Base-by-base conservation (phyloP, 1,284 basidiomycete genomes). In the Ceratobasidium sp. region DNA sequence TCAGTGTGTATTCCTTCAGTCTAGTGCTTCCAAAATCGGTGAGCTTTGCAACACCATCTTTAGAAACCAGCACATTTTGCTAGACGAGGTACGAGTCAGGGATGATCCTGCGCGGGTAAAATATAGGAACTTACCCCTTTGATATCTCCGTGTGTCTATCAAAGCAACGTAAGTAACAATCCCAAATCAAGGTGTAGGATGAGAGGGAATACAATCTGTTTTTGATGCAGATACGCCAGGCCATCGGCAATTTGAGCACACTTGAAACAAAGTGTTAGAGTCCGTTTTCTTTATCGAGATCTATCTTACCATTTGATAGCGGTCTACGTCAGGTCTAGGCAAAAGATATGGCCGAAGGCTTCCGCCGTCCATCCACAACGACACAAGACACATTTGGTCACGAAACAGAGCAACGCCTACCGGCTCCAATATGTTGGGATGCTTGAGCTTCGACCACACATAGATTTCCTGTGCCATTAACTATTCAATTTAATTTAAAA, bases 111-210 rank as follows among this genome's bases (percentile, higher is more conserved):
- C 5, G 14, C 3, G 30, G 44, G n/a, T n/a, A 18, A 3, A 16
- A 26, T 46, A 38, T 38, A 5, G 6, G 8, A 2, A 1, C 52
- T 30, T 23, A 55, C 64, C 16, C 38, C 64, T 32, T 67, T 67
- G 16, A 67, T 18, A 26, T 67, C 64, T 7, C 64, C 64, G 41
- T 67, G 64, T 28, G 55, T 50, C 52, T 67, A 21, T 16, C 21
- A 21, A 26, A 32, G n/a, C n/a, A 21, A 21, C 9, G 2, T 50
- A 21, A 2, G 47, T 1, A 26, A 21, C 26, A 16, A 50, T 11
- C 26, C 6, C 41, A 41, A 8, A 30, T 13, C 57, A 23, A 18
- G 4, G 54, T 18, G 11, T 18, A 21, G 44, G 23, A 44, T 28
- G 3, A 30, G 47, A 35, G 14, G 30, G 30, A 18, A 35, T 14